phyloP scores from a whole-genome alignment of 106 monocot genomes.

The Hemerocallis citrina region DNA sequence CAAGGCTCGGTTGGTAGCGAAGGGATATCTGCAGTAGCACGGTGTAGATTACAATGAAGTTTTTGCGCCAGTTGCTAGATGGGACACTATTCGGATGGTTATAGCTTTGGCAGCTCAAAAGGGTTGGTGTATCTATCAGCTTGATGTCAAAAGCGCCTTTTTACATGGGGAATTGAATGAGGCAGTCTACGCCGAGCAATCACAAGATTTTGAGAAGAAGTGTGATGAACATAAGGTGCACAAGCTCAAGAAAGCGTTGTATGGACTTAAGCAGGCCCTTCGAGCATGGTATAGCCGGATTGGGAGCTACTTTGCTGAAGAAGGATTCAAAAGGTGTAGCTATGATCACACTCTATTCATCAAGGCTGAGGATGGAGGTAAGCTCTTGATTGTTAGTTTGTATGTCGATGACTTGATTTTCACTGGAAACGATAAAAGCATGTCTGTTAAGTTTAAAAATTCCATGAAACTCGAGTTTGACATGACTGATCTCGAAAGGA shows the following conservation, averaged over 20 bases:
- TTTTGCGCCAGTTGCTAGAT: conserved; percentile 4
- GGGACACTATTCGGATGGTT: conserved; percentile 8
- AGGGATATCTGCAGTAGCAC: conserved; percentile 1
- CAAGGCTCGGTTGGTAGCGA: too few relatives aligned
- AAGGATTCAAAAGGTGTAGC: not conserved
- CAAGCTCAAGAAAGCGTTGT: conserved; percentile 3
- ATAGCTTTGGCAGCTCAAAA: not conserved
- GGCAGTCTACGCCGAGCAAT: not conserved
- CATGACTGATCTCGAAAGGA: not conserved
- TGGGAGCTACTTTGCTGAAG: not conserved
- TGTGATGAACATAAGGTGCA: not conserved
- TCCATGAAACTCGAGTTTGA: not conserved
- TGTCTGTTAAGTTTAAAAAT: not conserved
- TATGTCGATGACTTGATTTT: conserved; percentile 12
- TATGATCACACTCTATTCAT: conserved; percentile 5
- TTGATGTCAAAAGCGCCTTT: conserved; percentile 14
- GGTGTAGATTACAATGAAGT: conserved; percentile 1
- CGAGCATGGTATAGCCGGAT: conserved; percentile 10
- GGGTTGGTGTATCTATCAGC: not conserved
- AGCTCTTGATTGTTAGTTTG: not conserved
- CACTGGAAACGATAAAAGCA: conserved; percentile 3
- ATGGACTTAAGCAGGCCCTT: conserved; percentile 5
- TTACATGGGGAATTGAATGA: conserved; percentile 2
- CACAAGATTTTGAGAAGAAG: not conserved
- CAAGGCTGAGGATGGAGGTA: conserved; percentile 1